These are phyloP conservation scores for Cephaloascus fragrans DNA, from an alignment of 805 yeast genomes.

Conservation along the genomic window DNA sequence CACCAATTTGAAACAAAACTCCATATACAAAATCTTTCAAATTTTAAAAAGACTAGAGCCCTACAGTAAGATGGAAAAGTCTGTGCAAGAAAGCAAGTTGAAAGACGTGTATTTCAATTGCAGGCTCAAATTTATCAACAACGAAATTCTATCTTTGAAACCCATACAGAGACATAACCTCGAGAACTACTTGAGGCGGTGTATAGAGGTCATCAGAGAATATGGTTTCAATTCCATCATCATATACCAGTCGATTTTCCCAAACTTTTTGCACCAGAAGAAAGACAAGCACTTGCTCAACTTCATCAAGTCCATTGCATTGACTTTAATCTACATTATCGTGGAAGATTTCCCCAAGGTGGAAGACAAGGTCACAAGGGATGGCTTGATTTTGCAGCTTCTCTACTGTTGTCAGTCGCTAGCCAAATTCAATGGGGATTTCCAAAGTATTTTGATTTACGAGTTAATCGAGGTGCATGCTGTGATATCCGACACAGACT, in stretches of 20 bases:
- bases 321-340: conserved; percentile 18
- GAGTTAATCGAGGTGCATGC: conserved; percentile 12
- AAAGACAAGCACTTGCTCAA: conserved; percentile 22
- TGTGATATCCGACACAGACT: conserved; percentile 24
- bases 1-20: conserved; percentile 72
- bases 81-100: conserved; percentile 8
- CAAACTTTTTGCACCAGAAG: conserved; percentile 9
- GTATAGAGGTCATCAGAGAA: conserved; percentile 79
- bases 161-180: conserved; percentile 46
- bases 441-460: conserved; percentile 43
- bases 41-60: conserved; percentile 64
- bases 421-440: conserved; percentile 61
- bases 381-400: conserved; percentile 70
- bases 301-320: conserved; percentile 22
- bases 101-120: conserved; percentile 58
- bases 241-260: conserved; percentile 55
- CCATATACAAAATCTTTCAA: conserved; percentile 67
- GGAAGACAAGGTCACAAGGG: conserved; percentile 31
- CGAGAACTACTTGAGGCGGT: conserved; percentile 63
- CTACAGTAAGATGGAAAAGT: conserved; percentile 12
- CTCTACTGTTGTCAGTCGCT: conserved; percentile 86
- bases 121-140: conserved; percentile 55
- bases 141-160: conserved; percentile 45
- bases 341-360: conserved; percentile 19
- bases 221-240: conserved; percentile 66